These are phyloP conservation scores for Geotrichum macrosporum DNA, from an alignment of 1,139 yeast species.

Conservation along the genomic window DNA sequence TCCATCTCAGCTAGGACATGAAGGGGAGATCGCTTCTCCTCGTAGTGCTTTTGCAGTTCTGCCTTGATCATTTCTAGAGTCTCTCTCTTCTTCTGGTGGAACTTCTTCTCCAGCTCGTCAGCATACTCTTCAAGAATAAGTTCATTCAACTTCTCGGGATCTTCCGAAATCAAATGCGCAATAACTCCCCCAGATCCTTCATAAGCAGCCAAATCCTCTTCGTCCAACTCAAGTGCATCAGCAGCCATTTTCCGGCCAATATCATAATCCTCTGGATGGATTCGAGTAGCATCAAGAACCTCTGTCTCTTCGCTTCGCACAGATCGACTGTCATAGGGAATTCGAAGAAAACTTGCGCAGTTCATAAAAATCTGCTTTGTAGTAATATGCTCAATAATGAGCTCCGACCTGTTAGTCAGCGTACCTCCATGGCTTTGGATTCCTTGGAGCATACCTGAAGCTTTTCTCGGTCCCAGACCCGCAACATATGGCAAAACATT, in stretches of 20 bases:
- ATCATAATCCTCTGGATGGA: constrained; percentile 96
- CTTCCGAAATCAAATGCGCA: constrained; percentile 73
- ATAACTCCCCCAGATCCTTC: constrained; percentile 80
- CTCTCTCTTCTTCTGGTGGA: constrained; percentile 72
- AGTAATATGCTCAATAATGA: constrained; percentile 74
- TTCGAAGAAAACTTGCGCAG: constrained; percentile 83
- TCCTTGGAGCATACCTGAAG: constrained; percentile 78
- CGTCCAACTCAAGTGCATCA: constrained; percentile 93
- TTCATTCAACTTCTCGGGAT: constrained; percentile 80
- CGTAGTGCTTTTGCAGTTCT: constrained; percentile 82
- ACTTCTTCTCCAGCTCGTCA: constrained; percentile 76
- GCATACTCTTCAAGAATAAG: constrained; percentile 89
- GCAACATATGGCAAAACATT: constrained; percentile 70
- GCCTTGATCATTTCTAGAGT: constrained; percentile 83
- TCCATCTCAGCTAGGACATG: constrained; percentile 63
- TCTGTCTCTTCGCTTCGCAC: constrained; percentile 63
- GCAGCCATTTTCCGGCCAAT: constrained; percentile 96
- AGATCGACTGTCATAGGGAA: constrained; percentile 58
- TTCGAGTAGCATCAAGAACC: constrained; percentile 86
- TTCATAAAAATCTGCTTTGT: constrained; percentile 81
- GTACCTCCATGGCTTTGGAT: constrained; percentile 71
- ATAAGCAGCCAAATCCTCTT: constrained; percentile 80
- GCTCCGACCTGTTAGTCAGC: constrained; percentile 65
- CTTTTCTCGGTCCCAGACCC: constrained; percentile 95
- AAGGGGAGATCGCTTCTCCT: constrained; percentile 74